Base-by-base conservation (phyloP, 2,329 filamentous ascomycete genomes). In the Sporothrix globosa region DNA sequence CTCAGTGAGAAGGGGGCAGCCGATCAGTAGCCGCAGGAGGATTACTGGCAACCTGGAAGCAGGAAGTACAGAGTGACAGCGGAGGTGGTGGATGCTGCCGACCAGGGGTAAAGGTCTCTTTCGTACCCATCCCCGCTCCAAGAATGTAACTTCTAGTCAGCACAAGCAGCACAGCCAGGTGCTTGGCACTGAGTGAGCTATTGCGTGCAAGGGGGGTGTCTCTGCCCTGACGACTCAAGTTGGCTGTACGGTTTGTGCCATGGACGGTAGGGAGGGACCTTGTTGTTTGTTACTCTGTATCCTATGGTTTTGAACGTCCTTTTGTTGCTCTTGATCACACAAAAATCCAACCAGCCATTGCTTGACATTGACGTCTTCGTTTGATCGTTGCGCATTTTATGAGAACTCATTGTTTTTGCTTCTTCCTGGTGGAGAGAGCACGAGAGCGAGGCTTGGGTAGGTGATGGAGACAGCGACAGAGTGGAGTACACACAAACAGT, bases 161-260 rank as follows among this genome's bases (percentile, higher is more conserved):
- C 63, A 50, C 46, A 66, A 39, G 19, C 48, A 67, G 17, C 61
- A 66, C 61, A 52, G 46, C 61, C 61, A 34, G 61, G 14, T 66
- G 46, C 61, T 50, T 63, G 58, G 58, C 58, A 63, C 24, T 39
- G 39, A 24, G 34, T 44, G 56, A 44, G 56, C 56, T 44, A 21
- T 50, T 65, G 60, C 19, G 21, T 5, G 24, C 46, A 52, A 46
- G 27, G 63, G 63, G 41, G 19, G 30, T 17, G n/a, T 34, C 34
- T 34, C 34, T 34, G 46, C 46, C 63, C 44, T 39, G 63, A 11
- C 27, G 19, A 39, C 34, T 41, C 56, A 34, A 41, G 21, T 60
- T 60, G 56, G 54, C 54, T 0, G 17, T 41, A 6, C 34, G 34
- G 7, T 7, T 7, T 34, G 9, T 34, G 34, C 9, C 34, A 34